phyloP scores from a whole-genome alignment of 257 asterid genomes.

The Ilex asprella region DNA sequence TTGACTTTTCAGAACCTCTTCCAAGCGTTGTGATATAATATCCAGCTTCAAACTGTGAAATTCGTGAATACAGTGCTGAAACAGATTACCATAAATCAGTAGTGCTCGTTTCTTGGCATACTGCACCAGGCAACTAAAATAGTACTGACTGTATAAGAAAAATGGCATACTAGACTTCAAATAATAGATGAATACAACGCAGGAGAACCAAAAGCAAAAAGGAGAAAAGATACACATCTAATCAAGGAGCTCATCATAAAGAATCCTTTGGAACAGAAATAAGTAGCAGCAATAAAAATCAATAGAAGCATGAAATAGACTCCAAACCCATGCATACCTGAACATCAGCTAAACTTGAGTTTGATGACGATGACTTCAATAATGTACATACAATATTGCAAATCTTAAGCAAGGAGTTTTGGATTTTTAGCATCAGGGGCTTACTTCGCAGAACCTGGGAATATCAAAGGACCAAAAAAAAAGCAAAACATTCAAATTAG shows the following conservation, averaged over 20 bases:
- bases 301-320: neutral
- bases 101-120: constrained; percentile 3
- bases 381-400: constrained; percentile 37
- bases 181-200: neutral
- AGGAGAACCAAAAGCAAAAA: neutral
- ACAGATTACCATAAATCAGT: constrained; percentile 18
- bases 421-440: constrained; percentile 56
- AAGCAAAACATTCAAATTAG: neutral
- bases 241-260: too few species aligned
- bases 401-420: constrained; percentile 43
- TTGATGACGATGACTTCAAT: constrained; percentile 37
- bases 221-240: too few species aligned
- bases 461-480: constrained; percentile 5
- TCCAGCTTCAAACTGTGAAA: constrained; percentile 55
- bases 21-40: constrained; percentile 35
- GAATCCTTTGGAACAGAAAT: neutral
- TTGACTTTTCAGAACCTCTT: constrained; percentile 42
- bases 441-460: constrained; percentile 65
- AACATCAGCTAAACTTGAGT: constrained; percentile 33
- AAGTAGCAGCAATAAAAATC: neutral
- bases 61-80: constrained; percentile 48
- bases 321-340: constrained; percentile 38
- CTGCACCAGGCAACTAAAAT: neutral
- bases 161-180: neutral
- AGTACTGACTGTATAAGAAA: neutral